phyloP scores from a whole-genome alignment of 148 eudicot genomes.

The Linanthus parryae region DNA sequence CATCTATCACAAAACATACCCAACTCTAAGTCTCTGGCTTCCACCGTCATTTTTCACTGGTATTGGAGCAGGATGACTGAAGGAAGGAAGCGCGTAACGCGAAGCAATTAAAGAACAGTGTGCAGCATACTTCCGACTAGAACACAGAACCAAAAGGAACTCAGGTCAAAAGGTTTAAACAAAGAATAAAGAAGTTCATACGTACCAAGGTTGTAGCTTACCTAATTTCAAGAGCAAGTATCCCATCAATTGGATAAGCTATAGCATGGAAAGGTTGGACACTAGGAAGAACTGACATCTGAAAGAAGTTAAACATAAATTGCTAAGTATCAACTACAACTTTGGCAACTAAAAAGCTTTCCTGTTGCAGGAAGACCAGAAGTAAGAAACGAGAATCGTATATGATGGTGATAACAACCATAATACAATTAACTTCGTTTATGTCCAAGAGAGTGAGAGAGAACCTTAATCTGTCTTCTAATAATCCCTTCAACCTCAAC shows the following conservation, averaged over 20 bases:
- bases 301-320: slow-evolving; percentile 14
- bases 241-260: slow-evolving; percentile 93
- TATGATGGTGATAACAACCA: background rate
- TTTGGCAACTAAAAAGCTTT: too few relatives aligned
- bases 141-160: slow-evolving; percentile 3
- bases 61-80: slow-evolving; percentile 61
- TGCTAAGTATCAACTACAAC: background rate
- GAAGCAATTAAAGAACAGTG: slow-evolving; percentile 85
- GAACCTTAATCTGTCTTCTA: slow-evolving; percentile 86
- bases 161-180: background rate
- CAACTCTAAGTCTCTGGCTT: slow-evolving; percentile 70
- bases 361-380: background rate
- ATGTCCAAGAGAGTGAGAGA: background rate
- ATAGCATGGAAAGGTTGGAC: slow-evolving; percentile 99
- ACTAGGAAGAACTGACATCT: slow-evolving; percentile 90
- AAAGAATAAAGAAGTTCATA: background rate
- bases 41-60: slow-evolving; percentile 65
- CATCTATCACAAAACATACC: too few relatives aligned
- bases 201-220: slow-evolving; percentile 10
- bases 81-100: slow-evolving; percentile 77
- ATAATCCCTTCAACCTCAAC: slow-evolving; percentile 82
- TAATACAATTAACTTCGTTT: too few relatives aligned
- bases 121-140: slow-evolving; percentile 87
- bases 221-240: slow-evolving; percentile 96
- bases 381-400: background rate